These are phyloP conservation scores for Lipomyces kockii DNA, from an alignment of 805 yeast genomes.

Conservation along the genomic window DNA sequence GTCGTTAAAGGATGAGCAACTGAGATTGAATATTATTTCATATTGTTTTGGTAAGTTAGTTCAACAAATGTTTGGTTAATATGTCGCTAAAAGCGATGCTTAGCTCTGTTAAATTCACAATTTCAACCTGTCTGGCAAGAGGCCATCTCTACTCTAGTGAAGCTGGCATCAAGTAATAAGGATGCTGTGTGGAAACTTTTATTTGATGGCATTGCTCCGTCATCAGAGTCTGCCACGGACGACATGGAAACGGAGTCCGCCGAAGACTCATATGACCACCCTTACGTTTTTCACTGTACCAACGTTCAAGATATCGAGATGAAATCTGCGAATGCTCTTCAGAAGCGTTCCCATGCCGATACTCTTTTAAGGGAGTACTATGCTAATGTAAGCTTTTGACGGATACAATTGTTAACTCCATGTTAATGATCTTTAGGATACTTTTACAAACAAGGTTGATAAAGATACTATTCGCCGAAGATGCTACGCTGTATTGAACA, in stretches of 20 bases:
- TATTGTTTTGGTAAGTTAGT: slow-evolving; percentile 24
- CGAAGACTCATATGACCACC: neutral
- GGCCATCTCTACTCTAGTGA: slow-evolving; percentile 63
- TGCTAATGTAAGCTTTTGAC: slow-evolving; percentile 1
- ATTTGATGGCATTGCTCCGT: slow-evolving; percentile 13
- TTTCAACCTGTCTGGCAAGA: slow-evolving; percentile 89
- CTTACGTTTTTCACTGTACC: slow-evolving; percentile 21
- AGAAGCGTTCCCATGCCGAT: slow-evolving; percentile 1
- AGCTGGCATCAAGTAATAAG: slow-evolving; percentile 46
- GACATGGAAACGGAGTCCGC: neutral
- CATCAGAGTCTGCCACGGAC: neutral
- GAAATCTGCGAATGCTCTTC: slow-evolving; percentile 1
- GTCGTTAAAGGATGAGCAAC: slow-evolving; percentile 11
- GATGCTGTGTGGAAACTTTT: slow-evolving; percentile 26
- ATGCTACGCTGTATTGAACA: slow-evolving; percentile 56
- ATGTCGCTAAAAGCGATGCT: slow-evolving; percentile 42
- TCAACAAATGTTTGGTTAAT: neutral
- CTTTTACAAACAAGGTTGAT: slow-evolving; percentile 8
- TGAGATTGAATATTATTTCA: slow-evolving; percentile 11
- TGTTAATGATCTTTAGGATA: slow-evolving; percentile 7
- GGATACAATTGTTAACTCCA: neutral
- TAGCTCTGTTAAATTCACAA: slow-evolving; percentile 73
- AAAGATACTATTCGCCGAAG: slow-evolving; percentile 17
- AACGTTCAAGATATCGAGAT: slow-evolving; percentile 19
- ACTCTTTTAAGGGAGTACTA: slow-evolving; percentile 4